Percentiles rank a stretch among this genome's conserved stretches.
These are phyloP conservation scores for Rauvolfia tetraphylla DNA, from an alignment of 257 asterid species.

Conservation along the genomic window DNA sequence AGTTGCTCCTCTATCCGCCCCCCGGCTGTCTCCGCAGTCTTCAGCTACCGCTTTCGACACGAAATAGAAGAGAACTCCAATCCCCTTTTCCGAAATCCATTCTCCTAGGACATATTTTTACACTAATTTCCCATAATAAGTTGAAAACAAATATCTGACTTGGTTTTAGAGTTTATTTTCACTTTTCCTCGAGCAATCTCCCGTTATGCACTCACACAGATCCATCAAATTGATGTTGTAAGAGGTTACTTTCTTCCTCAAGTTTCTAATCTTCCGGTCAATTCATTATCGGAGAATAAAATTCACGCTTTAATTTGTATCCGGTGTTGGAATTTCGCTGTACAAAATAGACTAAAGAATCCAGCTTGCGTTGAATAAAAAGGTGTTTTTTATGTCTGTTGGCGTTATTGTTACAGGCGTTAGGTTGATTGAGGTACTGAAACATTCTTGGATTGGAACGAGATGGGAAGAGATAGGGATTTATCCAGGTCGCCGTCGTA, in stretches of 20 bases:
- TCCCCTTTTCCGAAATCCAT: not conserved
- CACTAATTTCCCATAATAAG: no score
- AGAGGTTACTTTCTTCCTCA: constrained; percentile 3
- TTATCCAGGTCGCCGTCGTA: constrained; percentile 80
- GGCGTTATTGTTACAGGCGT: constrained; percentile 36
- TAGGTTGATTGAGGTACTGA: constrained; percentile 9
- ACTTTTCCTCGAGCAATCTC: not conserved
- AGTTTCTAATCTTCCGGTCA: not conserved
- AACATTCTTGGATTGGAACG: constrained; percentile 18
- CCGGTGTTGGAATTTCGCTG: not conserved
- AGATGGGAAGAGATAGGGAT: constrained; percentile 80
- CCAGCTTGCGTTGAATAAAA: not conserved
- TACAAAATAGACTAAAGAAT: not conserved
- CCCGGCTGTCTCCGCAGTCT: not conserved
- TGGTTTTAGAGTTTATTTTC: constrained; percentile 25
- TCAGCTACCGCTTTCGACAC: not conserved
- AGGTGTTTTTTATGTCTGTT: not conserved
- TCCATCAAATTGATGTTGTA: constrained; percentile 13
- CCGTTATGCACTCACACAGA: constrained; percentile 3
- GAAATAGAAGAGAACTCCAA: constrained; percentile 2
- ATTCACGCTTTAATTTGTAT: not conserved
- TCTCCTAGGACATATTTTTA: not conserved
- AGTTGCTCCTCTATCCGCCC: not conserved
- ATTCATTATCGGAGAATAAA: not conserved
- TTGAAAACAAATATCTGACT: not conserved